phyloP scores from a whole-genome alignment of 495 filamentous ascomycete species.

The Aspergillus affinis region DNA sequence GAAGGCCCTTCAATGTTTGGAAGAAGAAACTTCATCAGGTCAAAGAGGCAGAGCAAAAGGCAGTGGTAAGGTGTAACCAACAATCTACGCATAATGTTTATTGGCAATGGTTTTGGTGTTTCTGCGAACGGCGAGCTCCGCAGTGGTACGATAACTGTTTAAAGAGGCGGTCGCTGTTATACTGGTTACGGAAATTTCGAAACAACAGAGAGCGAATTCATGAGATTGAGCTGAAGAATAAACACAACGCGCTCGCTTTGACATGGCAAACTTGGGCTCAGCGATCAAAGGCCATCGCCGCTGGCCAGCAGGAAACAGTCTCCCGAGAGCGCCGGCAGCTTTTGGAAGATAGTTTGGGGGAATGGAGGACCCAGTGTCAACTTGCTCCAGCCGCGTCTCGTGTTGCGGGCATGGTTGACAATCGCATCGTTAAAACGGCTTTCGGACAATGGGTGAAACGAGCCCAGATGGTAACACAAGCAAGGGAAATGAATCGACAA shows the following conservation, averaged over 20 bases:
- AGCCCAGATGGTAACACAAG: slow-evolving; percentile 49
- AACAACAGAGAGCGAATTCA: slow-evolving; percentile 43
- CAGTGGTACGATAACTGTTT: slow-evolving; percentile 49
- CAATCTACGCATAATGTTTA: slow-evolving; percentile 47
- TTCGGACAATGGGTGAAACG: slow-evolving; percentile 54
- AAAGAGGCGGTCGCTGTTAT: slow-evolving; percentile 46
- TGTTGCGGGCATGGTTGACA: slow-evolving; percentile 46
- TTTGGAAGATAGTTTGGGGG: slow-evolving; percentile 30
- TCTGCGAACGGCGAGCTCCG: slow-evolving; percentile 54
- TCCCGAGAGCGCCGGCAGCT: slow-evolving; percentile 30
- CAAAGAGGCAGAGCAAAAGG: slow-evolving; percentile 35
- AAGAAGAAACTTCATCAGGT: slow-evolving; percentile 40
- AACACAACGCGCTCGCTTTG: slow-evolving; percentile 24
- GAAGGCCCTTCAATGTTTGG: slow-evolving; percentile 59
- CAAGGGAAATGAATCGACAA: slow-evolving; percentile 51
- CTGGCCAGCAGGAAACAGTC: slow-evolving; percentile 33
- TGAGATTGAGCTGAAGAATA: slow-evolving; percentile 37
- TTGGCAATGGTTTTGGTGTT: slow-evolving; percentile 57
- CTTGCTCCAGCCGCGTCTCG: slow-evolving; percentile 49
- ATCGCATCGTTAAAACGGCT: slow-evolving; percentile 47
- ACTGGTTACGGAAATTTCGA: slow-evolving; percentile 46
- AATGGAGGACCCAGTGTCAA: slow-evolving; percentile 43
- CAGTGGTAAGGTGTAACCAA: slow-evolving; percentile 42
- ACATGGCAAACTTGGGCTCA: slow-evolving; percentile 35
- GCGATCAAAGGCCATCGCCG: slow-evolving; percentile 27